phyloP scores from a whole-genome alignment of 306 rosid species.

The Citrullus amarus region DNA sequence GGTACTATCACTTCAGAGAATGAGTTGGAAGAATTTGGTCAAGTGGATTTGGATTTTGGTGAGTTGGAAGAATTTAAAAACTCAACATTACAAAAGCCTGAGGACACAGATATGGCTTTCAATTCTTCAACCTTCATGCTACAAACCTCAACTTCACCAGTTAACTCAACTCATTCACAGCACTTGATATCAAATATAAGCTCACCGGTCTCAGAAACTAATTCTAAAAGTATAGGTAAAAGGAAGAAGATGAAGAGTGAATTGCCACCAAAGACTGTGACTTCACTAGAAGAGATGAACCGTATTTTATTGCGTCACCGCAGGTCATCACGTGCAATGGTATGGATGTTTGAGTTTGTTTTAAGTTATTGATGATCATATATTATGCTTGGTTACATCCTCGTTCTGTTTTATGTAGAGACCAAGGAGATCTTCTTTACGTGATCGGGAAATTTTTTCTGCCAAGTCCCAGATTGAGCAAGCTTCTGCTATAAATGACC shows the following conservation, averaged over 20 bases:
- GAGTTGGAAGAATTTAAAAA: conserved; percentile 16
- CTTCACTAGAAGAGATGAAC: conserved; percentile 65
- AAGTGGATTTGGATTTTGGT: conserved; percentile 2
- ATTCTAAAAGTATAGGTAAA: conserved; percentile 6
- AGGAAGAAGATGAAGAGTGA: conserved; percentile 50
- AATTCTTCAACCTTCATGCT: conserved; percentile 10
- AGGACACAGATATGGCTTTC: conserved; percentile 13
- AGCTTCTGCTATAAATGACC: conserved; percentile 42
- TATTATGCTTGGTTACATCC: neutral
- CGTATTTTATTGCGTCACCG: conserved; percentile 40
- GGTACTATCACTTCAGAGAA: conserved; percentile 13
- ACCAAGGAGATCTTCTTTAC: conserved; percentile 66
- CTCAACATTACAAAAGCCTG: conserved; percentile 14
- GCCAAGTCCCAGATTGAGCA: conserved; percentile 57
- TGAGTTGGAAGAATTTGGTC: conserved; percentile 9
- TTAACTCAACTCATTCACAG: conserved; percentile 16
- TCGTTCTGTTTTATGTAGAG: conserved; percentile 31
- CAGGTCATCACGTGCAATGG: conserved; percentile 54
- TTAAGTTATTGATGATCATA: conserved; percentile 8
- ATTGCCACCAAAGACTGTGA: conserved; percentile 70
- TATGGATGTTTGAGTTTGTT: conserved; percentile 22
- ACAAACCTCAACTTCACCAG: conserved; percentile 10
- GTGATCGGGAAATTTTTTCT: conserved; percentile 57
- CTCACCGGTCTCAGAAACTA: conserved; percentile 18
- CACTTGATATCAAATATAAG: conserved; percentile 12